Evolutionary conservation across 108 stramenopile genomes (phyloP).

Genomic region (Nitzschia inconspicua): DNA sequence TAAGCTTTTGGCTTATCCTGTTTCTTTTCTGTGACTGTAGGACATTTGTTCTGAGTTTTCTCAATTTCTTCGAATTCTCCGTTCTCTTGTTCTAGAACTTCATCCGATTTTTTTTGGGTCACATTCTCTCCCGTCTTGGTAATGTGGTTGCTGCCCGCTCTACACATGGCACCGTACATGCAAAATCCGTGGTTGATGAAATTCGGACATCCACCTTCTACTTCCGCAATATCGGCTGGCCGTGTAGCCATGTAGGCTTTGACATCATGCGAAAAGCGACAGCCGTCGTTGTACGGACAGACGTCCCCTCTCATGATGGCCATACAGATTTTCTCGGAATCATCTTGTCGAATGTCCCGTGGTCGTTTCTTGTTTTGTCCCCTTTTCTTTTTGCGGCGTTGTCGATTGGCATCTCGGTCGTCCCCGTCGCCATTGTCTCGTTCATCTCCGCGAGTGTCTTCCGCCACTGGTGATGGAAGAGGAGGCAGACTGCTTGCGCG

Average conservation of each 20-base stretch:
- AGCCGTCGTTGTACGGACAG: slow-evolving; percentile 57
- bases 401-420: slow-evolving; percentile 1
- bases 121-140: slow-evolving; percentile 74
- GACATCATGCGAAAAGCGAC: slow-evolving; percentile 84
- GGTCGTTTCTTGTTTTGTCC: slow-evolving; percentile 79
- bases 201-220: slow-evolving; percentile 52
- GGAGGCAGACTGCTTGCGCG: slow-evolving; percentile 31
- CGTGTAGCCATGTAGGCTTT: slow-evolving; percentile 57
- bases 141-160: slow-evolving; percentile 66
- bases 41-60: slow-evolving; percentile 9
- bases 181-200: slow-evolving; percentile 57
- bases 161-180: slow-evolving; percentile 70
- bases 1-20: no score
- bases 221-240: slow-evolving; percentile 46
- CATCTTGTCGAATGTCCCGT: slow-evolving; percentile 48
- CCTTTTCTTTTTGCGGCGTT: slow-evolving; percentile 22
- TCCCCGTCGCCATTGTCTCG: slow-evolving; percentile 4
- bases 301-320: slow-evolving; percentile 44
- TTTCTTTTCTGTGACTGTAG: no score
- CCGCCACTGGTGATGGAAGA: background rate
- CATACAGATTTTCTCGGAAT: slow-evolving; percentile 58
- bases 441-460: slow-evolving; percentile 7
- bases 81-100: background rate
- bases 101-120: slow-evolving; percentile 7
- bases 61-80: background rate